Evolutionary conservation across 805 yeast species (phyloP), one percentile per base, ranked within the genome.

Genomic region (Monosporozyma yasuniensis): DNA sequence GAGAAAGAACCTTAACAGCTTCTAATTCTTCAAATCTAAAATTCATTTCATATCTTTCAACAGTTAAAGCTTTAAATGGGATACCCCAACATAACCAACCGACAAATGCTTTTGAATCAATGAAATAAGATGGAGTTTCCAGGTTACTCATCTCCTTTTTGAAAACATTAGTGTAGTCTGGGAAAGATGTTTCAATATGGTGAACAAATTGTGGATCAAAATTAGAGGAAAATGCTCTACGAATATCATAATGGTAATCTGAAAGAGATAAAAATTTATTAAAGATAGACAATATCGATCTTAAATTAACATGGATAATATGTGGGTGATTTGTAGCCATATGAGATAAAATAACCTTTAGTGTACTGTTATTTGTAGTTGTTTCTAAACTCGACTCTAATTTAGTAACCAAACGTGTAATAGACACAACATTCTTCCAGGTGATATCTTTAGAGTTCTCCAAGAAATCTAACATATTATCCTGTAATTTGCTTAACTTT

Each of bases 81-180:
- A 77, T 67, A 14, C 82, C 85, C 96, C 96, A 87, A 47, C 83
- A 83, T 14, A 85, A 66, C 79, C 89, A 84, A 0, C 95, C 93
- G 10, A 71, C 69, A 58, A 70, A 73, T 2, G 76, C 68, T 47
- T 75, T 76, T 30, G 74, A 75, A 58, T 84, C 89, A 55, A 83
- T 72, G 58, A 68, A 87, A 55, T 72, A 82, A 1, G 54, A 57
- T 2, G 85, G 84, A 22, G 64, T 50, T 0, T 68, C 63, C 12
- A 70, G 64, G 53, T 78, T 78, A 11, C 61, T 58, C 71, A 84
- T 68, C 56, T 85, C 93, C 7, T 60, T 51, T 37, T 64, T 61
- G 71, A 83, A 84, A 1, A 51, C 54, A 0, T 65, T 64, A 2
- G 60, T 63, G 56, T 72, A 82, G 1, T 52, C 67, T 1, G 59